Percentiles rank a stretch among this genome's conserved stretches.
These are phyloP conservation scores for Alternaria arbusti DNA, from an alignment of 2,329 filamentous ascomycete genomes.

Conservation along the genomic window DNA sequence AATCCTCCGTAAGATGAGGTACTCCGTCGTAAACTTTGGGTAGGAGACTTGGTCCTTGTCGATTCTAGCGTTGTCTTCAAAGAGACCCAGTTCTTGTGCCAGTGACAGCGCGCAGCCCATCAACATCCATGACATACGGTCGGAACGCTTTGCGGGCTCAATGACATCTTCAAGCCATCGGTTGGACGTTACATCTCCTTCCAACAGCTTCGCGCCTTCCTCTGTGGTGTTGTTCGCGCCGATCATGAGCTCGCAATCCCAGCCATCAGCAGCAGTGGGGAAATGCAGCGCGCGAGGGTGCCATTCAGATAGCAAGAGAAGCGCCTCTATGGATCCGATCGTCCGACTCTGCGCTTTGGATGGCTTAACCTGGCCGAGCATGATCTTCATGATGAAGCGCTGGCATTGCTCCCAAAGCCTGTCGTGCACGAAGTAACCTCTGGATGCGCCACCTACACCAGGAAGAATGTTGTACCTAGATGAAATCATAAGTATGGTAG, in stretches of 20 bases:
- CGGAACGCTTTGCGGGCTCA: conserved; percentile 60
- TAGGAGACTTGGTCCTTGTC: conserved; percentile 46
- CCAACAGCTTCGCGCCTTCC: conserved; percentile 41
- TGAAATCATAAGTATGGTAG: conserved; percentile 62
- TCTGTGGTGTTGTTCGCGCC: conserved; percentile 50
- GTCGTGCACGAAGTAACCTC: conserved; percentile 61
- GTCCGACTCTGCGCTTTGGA: conserved; percentile 59
- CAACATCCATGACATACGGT: conserved; percentile 67
- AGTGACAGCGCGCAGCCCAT: conserved; percentile 61
- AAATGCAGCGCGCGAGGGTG: conserved; percentile 62
- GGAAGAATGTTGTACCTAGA: conserved; percentile 56
- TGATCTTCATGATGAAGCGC: conserved; percentile 60
- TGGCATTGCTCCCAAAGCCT: conserved; percentile 63
- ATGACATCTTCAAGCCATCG: conserved; percentile 62
- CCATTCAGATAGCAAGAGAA: conserved; percentile 64
- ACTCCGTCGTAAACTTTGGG: conserved; percentile 39
- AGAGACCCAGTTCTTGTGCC: conserved; percentile 60
- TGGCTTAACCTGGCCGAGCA: conserved; percentile 61
- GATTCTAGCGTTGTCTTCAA: conserved; percentile 50
- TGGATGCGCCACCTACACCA: conserved; percentile 51
- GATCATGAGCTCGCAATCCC: conserved; percentile 61
- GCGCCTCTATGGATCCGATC: conserved; percentile 60
- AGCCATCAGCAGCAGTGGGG: conserved; percentile 60
- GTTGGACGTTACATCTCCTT: conserved; percentile 47
- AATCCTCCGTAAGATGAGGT: conserved; percentile 40